phyloP scores from a whole-genome alignment of 495 filamentous ascomycete species.

The Neurospora discreta region DNA sequence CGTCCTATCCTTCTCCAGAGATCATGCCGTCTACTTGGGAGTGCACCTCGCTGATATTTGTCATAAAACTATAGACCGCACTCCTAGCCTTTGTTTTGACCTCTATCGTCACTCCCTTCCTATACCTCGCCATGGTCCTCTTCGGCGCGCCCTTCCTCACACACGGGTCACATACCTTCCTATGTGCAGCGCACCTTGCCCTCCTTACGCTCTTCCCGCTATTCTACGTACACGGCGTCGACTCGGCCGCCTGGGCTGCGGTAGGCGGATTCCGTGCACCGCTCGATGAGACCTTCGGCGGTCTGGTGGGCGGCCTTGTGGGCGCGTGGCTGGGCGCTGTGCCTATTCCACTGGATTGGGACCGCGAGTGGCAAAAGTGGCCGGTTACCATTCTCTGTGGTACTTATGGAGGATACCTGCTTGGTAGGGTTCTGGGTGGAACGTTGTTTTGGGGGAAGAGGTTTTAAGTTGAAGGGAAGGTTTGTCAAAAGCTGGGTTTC shows the following conservation, averaged over 20 bases:
- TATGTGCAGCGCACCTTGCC: constrained; percentile 72
- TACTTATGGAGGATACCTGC: constrained; percentile 28
- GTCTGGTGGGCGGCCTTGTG: constrained; percentile 45
- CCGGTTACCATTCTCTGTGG: constrained; percentile 68
- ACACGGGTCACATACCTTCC: constrained; percentile 63
- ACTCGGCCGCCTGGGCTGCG: constrained; percentile 60
- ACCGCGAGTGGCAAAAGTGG: constrained; percentile 93
- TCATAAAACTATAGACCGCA: constrained; percentile 35
- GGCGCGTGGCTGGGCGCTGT: constrained; percentile 73
- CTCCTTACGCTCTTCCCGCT: constrained; percentile 63
- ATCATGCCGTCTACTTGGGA: neutral
- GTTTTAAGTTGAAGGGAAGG: constrained; percentile 10
- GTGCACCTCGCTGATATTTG: neutral
- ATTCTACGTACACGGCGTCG: constrained; percentile 76
- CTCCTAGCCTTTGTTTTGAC: constrained; percentile 54
- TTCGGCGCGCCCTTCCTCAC: constrained; percentile 88
- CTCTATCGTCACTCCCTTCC: constrained; percentile 41
- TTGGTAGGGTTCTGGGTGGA: constrained; percentile 28
- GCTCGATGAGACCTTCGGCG: constrained; percentile 61
- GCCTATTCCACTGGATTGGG: constrained; percentile 94
- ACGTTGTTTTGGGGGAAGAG: constrained; percentile 29
- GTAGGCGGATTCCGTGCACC: constrained; percentile 45
- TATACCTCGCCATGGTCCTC: constrained; percentile 60
- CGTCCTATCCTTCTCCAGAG: neutral
- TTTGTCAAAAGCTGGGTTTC: neutral